Percentiles rank a stretch among this genome's conserved stretches.
Conservation (phyloP, 2,329 filamentous ascomycete species). For the Alternaria hordeiaustralica region DNA sequence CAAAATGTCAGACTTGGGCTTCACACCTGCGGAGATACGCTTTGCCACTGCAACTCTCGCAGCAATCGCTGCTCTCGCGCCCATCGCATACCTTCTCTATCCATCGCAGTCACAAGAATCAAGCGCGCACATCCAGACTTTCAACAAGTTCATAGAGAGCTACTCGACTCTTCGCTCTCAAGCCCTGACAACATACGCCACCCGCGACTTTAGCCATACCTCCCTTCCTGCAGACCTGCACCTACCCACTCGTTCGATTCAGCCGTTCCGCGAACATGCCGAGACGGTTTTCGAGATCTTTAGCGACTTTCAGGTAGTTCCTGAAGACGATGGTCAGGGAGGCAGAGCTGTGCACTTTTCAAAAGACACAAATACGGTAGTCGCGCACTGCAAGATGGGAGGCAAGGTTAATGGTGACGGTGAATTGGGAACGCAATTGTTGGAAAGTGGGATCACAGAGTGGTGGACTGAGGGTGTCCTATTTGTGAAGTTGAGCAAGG, state of each 20-base stretch:
- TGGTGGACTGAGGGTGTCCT: slow-evolving; percentile 39
- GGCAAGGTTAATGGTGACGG: slow-evolving; percentile 26
- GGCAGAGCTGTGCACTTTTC: slow-evolving; percentile 26
- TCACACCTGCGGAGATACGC: slow-evolving; percentile 23
- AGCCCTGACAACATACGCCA: slow-evolving; percentile 47
- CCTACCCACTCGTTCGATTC: slow-evolving; percentile 46
- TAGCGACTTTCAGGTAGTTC: slow-evolving; percentile 50
- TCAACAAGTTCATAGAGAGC: slow-evolving; percentile 44
- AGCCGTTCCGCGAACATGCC: slow-evolving; percentile 51
- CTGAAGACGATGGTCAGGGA: slow-evolving; percentile 45
- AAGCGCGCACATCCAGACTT: slow-evolving; percentile 34
- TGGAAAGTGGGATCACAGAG: slow-evolving; percentile 22
- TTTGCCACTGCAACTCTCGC: slow-evolving; percentile 28
- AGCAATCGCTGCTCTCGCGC: slow-evolving; percentile 18
- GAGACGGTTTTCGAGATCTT: slow-evolving; percentile 53
- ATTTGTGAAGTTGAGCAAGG: slow-evolving; percentile 30
- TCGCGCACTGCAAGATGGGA: slow-evolving; percentile 44
- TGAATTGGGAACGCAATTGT: slow-evolving; percentile 23
- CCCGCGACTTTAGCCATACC: slow-evolving; percentile 49
- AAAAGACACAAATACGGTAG: slow-evolving; percentile 40
- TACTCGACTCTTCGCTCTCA: slow-evolving; percentile 51
- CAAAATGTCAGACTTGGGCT: slow-evolving; percentile 23
- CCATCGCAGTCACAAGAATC: slow-evolving; percentile 17
- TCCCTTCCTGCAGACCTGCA: slow-evolving; percentile 51
- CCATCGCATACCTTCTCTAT: slow-evolving; percentile 23